phyloP scores from a whole-genome alignment of 176 grass and related monocot species.

The Rhynchospora tenuis region DNA sequence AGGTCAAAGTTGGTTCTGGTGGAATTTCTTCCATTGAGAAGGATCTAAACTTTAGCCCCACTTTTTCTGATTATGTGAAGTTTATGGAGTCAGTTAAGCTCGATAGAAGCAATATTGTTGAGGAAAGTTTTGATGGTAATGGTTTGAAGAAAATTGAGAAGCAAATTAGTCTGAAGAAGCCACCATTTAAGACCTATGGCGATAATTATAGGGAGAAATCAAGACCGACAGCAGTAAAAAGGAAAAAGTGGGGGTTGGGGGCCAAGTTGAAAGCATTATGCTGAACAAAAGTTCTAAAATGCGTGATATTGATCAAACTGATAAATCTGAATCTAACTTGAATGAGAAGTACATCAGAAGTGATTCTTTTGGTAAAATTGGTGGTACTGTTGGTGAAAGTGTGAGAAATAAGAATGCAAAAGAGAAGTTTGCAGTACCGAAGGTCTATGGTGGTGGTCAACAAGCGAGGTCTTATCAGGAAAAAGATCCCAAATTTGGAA shows the following conservation, averaged over 20 bases:
- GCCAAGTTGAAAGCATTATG: slow-evolving; percentile 1
- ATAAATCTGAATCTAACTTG: not conserved
- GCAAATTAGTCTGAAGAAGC: slow-evolving; percentile 26
- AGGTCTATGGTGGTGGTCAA: not conserved
- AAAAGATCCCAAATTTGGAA: not conserved
- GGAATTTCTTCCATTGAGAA: slow-evolving; percentile 60
- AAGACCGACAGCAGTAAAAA: not conserved
- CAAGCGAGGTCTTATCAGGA: not conserved
- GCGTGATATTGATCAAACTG: not conserved
- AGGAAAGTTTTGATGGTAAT: slow-evolving; percentile 21
- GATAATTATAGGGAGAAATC: slow-evolving; percentile 19
- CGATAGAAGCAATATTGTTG: slow-evolving; percentile 52
- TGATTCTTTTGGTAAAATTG: slow-evolving; percentile 20
- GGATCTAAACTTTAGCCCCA: slow-evolving; percentile 66
- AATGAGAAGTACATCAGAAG: slow-evolving; percentile 9
- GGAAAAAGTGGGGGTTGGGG: not conserved
- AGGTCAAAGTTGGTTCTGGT: slow-evolving; percentile 14
- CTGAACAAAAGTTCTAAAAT: slow-evolving; percentile 31
- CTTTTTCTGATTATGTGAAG: slow-evolving; percentile 94
- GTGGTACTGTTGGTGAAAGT: slow-evolving; percentile 14
- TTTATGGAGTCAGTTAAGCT: slow-evolving; percentile 87
- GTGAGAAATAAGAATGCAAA: slow-evolving; percentile 21
- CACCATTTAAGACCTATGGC: slow-evolving; percentile 24
- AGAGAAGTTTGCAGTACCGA: slow-evolving; percentile 3
- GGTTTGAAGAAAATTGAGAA: slow-evolving; percentile 29